Percentiles rank a stretch among this genome's conserved stretches.
Conservation (phyloP, 2,329 filamentous ascomycete genomes). For the Biscogniauxia mediterranea region DNA sequence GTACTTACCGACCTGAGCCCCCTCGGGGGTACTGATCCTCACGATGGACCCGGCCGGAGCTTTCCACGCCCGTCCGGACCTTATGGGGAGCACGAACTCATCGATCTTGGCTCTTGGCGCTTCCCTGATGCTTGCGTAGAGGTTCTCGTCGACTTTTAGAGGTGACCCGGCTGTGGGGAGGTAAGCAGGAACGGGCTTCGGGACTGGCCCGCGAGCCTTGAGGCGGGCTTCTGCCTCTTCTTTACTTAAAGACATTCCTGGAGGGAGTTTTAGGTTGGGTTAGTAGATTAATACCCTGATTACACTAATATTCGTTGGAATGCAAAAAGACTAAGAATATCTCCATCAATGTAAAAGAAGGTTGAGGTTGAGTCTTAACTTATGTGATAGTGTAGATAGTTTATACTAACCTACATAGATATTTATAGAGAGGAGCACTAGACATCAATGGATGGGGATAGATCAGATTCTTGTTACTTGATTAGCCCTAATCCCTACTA, state of each 20-base stretch:
- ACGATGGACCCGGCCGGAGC: conserved; percentile 67
- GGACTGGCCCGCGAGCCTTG: conserved; percentile 42
- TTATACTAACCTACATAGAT: not conserved
- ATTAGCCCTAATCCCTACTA: not conserved
- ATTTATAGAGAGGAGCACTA: not conserved
- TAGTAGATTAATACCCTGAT: not conserved
- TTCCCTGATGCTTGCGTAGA: conserved; percentile 62
- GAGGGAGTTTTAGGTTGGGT: not conserved
- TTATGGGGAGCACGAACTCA: conserved; percentile 66
- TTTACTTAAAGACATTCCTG: conserved; percentile 18
- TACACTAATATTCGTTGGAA: too few species aligned
- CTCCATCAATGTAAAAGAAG: not conserved
- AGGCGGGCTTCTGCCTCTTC: conserved; percentile 36
- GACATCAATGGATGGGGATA: not conserved
- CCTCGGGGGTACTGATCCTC: conserved; percentile 71
- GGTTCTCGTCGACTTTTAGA: conserved; percentile 41
- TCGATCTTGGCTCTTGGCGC: conserved; percentile 42
- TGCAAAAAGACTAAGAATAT: too few species aligned
- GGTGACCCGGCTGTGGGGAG: conserved; percentile 43
- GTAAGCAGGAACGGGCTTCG: conserved; percentile 49
- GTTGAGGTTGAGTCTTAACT: not conserved
- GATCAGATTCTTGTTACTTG: not conserved
- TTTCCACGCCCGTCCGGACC: conserved; percentile 71
- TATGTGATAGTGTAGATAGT: not conserved
- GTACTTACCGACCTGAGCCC: conserved; percentile 65